Evolutionary conservation across 768 basidiomycete species (phyloP), one percentile per base, ranked within the genome.

Genomic region (Candolleomyces aberdarensis): DNA sequence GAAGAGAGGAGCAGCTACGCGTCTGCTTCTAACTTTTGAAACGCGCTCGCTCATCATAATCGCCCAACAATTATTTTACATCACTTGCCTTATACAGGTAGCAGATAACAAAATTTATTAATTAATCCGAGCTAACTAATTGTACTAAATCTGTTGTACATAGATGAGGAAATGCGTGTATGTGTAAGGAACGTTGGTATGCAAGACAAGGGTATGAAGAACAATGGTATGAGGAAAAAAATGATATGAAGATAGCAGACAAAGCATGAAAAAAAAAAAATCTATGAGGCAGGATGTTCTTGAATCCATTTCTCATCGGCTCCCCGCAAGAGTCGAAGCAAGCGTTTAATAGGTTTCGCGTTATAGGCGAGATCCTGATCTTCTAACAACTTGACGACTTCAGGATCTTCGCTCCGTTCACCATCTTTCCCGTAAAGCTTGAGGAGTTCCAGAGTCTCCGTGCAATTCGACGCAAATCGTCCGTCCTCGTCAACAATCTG

Each of bases 351-450:
- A 11, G 80, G 72, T 60, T 86, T 83, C n/a, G 77, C 71, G 32
- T 72, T 74, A 58, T 77, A 74, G 41, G 70, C 74, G 39, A 63
- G 64, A 10, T 72, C 73, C 6, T 72, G 71, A 63, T 86, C 84
- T 39, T 83, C 71, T 43, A 86, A 69, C 76, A 86, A 78, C 46
- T 74, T 76, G 15, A 80, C 64, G 22, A 88, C 81, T 22, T 77
- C 72, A 26, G 77, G 64, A 63, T 88, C 82, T 68, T 80, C 77
- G 58, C 71, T 74, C 31, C 80, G 78, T 26, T 69, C 71, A 6
- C 87, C 87, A 9, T 78, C 70, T 31, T 80, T 77, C 3, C 89
- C 89, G 65, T 89, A 90, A 56, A 82, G 71, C 17, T 66, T 69
- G 46, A 88, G 70, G 41, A 90, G 80, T 10, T 59, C 51, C 52